A percentile compares a stretch with the other conserved stretches of the same genome.
Evolutionary conservation across 1,139 yeast species (phyloP).

Genomic region (Nakaseomyces kungkrabaensis): DNA sequence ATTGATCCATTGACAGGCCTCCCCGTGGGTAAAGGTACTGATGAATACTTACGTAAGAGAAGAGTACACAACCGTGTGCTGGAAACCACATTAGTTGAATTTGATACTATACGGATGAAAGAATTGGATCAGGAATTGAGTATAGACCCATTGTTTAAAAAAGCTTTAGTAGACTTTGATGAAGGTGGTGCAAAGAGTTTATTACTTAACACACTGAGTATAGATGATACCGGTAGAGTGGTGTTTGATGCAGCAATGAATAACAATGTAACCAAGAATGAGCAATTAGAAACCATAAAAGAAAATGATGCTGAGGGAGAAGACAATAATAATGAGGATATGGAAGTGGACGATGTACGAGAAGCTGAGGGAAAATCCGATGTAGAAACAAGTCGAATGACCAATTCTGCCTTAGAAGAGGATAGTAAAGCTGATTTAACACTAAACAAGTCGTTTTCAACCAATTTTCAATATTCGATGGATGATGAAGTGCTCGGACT

Average conservation of each 20-base stretch:
- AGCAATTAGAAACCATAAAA: not conserved
- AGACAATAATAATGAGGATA: not conserved
- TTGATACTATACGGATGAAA: slow-evolving; percentile 54
- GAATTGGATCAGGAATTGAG: slow-evolving; percentile 67
- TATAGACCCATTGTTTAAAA: slow-evolving; percentile 81
- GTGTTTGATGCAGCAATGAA: slow-evolving; percentile 34
- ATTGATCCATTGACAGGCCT: slow-evolving; percentile 29
- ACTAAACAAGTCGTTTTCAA: not conserved
- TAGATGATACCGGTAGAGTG: slow-evolving; percentile 30
- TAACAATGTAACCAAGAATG: slow-evolving; percentile 12
- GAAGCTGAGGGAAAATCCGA: not conserved
- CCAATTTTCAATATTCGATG: slow-evolving; percentile 5
- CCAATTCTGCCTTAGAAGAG: not conserved
- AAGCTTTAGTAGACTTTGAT: slow-evolving; percentile 84
- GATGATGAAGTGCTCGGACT: slow-evolving; percentile 27
- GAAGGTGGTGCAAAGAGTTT: slow-evolving; percentile 92
- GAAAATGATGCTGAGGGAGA: not conserved
- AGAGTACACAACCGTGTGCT: slow-evolving; percentile 35
- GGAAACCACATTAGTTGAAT: slow-evolving; percentile 44
- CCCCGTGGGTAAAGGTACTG: slow-evolving; percentile 25
- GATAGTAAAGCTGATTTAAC: not conserved
- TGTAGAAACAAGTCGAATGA: not conserved
- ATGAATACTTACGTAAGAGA: slow-evolving; percentile 29
- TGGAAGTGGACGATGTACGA: not conserved
- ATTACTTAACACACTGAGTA: slow-evolving; percentile 54